Base-by-base conservation (phyloP, 192 early-diverging fungal species). In the Pilaira anomala region DNA sequence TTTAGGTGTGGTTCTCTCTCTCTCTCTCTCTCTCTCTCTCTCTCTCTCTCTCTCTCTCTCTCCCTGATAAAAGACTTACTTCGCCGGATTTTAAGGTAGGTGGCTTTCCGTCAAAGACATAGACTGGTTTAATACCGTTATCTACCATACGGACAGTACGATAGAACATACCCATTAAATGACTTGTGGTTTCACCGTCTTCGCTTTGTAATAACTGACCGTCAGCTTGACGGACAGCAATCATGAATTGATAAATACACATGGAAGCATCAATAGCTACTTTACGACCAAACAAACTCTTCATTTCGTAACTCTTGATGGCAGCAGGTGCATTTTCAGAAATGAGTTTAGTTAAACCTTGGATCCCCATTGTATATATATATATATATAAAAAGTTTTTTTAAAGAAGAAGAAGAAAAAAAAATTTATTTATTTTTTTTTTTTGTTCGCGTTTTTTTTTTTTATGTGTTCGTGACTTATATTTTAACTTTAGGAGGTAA, bases 31-130 rank as follows among this genome's bases (percentile, higher is more conserved):
- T 40, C 12, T 40, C n/a, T n/a, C n/a, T n/a, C n/a, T n/a, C n/a
- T n/a, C n/a, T n/a, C n/a, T n/a, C n/a, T n/a, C n/a, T n/a, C n/a
- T n/a, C n/a, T n/a, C n/a, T n/a, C n/a, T n/a, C n/a, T n/a, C n/a
- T n/a, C n/a, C n/a, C n/a, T 14, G 44, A 49, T 42, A 16, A 1
- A 21, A 16, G 40, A 52, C 66, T 33, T 77, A 93, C 89, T 75
- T 99, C 95, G 44, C 88, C 89, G 9, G 87, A 85, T 70, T 99
- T 99, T 74, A 99, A 67, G 0, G 71, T 86, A 5, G 97, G 97
- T 29, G 97, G 95, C 65, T 96, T 96, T 57, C 97, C 97, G 73
- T 99, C 97, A 80, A 99, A 99, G 26, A 99, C 95, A 74, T 99
- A 99, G 1, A 89, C 78, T 0, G 95, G 95, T 74, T 97, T 97